phyloP scores from a whole-genome alignment of 2,329 filamentous ascomycete species.

The Curvularia spicifera region DNA sequence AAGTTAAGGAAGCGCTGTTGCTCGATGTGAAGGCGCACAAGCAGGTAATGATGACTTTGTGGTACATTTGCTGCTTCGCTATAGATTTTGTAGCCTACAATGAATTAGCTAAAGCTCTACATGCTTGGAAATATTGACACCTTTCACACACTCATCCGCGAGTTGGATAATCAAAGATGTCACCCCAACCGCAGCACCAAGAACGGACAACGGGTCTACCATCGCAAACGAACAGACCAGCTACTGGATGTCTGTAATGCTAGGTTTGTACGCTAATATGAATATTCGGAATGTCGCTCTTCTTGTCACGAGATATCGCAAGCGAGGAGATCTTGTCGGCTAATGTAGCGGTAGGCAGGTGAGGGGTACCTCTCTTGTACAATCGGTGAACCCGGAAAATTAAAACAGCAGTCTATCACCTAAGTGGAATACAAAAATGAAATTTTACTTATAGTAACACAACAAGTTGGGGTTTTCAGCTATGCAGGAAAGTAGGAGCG shows the following conservation, averaged over 20 bases:
- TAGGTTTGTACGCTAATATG: not conserved
- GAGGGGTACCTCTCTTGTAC: not conserved
- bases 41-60: not conserved
- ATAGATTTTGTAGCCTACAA: not conserved
- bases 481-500: no score
- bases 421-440: no score
- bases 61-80: not conserved
- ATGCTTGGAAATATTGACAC: not conserved
- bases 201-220: not conserved
- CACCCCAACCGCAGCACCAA: conserved; percentile 1
- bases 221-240: not conserved
- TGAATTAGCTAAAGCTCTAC: not conserved
- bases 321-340: not conserved
- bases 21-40: not conserved
- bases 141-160: not conserved
- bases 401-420: no score
- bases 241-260: not conserved
- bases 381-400: no score
- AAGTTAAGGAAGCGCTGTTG: not conserved
- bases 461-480: no score
- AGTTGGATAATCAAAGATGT: not conserved
- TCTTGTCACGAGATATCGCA: not conserved
- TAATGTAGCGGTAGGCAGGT: not conserved
- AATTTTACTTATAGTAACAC: no score
- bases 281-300: not conserved